phyloP scores from a whole-genome alignment of 2,329 filamentous ascomycete species.

The Pleoardoris graminearum region DNA sequence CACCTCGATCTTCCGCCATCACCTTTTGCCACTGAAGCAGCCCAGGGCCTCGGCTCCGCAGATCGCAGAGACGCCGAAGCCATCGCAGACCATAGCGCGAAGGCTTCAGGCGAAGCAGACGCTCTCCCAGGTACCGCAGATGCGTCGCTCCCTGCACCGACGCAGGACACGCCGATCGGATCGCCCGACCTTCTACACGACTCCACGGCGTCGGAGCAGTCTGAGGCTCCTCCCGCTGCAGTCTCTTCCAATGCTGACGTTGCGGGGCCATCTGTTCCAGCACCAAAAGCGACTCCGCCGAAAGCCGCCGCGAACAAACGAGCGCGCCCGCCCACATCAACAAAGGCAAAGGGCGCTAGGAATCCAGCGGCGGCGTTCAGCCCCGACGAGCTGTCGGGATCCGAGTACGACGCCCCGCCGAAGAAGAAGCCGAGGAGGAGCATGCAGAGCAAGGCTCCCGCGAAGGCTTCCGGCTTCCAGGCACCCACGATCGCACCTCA shows the following conservation, averaged over 20 bases:
- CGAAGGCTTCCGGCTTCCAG: not conserved
- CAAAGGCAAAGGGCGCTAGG: not conserved
- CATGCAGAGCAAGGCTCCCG: not conserved
- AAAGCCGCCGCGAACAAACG: not conserved
- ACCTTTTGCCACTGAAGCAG: not conserved
- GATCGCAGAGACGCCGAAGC: not conserved
- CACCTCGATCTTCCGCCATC: not conserved
- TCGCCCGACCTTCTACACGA: too few species aligned
- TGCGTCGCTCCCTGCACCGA: too few species aligned
- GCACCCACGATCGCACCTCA: not conserved
- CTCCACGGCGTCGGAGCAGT: too few species aligned
- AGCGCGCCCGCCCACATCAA: not conserved
- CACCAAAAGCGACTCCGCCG: not conserved
- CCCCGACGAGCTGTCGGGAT: conserved; percentile 7
- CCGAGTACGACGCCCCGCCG: conserved; percentile 2
- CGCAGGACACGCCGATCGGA: too few species aligned
- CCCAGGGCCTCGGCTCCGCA: too few species aligned
- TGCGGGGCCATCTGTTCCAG: too few species aligned
- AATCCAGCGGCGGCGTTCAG: not conserved
- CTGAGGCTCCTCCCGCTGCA: too few species aligned
- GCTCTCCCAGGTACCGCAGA: too few species aligned
- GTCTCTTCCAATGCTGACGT: too few species aligned
- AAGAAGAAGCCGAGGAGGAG: conserved; percentile 13
- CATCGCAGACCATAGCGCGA: not conserved
- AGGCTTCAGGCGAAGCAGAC: too few species aligned